Evolutionary conservation across 345 rosid species (phyloP), one percentile per base, ranked within the genome.

Genomic region (Salix suchowensis): DNA sequence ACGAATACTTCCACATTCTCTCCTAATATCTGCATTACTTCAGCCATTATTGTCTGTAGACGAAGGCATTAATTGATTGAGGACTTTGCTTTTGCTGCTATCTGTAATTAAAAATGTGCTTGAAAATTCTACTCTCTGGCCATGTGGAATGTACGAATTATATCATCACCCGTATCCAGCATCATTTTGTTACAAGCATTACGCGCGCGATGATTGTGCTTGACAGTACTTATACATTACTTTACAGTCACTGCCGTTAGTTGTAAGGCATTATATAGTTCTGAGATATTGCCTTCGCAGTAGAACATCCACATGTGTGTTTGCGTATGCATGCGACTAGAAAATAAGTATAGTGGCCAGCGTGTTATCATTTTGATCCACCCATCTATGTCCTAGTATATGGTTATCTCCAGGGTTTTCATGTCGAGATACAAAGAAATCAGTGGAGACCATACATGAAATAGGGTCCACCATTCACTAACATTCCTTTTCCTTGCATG

Each of bases 211-310:
- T 44, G 50, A 44, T 44, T 44, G 50, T 44, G 50, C 13, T 44
- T 14, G 50, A 44, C 44, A 40, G 44, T 72, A 13, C 61, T 74
- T 48, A 28, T 40, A 65, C 50, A 28, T 64, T 30, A 65, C 70
- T 32, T 14, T 74, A 62, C 32, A 65, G 65, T 74, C 48, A 74
- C 50, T 74, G 61, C 16, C 34, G 16, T 48, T 70, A 70, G 36
- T 42, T 70, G 60, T 28, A 28, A 28, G 30, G 39, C 18, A 12
- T 46, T 14, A 46, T 46, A 46, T 46, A 46, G 14, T 46, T 46
- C 16, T 14, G 14, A 46, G 50, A 46, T 4, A 12, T 46, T 46
- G 50, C 16, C 50, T 46, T 46, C 14, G 50, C 50, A 46, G 14
- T 46, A 46, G 50, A 46, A 15, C 50, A 46, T 12, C 16, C 50